Evolutionary conservation across 73 alveolate genomes (phyloP).

Genomic region (Uronychia binucleata): DNA sequence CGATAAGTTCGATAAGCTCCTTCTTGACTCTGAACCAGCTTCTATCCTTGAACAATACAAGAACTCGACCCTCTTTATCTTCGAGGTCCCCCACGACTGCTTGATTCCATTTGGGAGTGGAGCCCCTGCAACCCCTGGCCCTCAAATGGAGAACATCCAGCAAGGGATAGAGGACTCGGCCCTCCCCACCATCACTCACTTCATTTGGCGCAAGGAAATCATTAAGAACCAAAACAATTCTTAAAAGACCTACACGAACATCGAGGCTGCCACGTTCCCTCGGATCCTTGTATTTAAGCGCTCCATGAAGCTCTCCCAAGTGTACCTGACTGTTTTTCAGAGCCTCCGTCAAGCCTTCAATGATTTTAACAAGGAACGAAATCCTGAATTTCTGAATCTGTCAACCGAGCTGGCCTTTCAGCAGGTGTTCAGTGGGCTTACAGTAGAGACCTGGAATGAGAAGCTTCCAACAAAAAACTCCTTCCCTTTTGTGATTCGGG

Average conservation of each 20-base stretch:
- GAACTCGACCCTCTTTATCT: background rate
- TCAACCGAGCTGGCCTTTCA: background rate
- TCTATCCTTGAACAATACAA: background rate
- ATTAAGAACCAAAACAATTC: background rate
- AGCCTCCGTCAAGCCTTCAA: background rate
- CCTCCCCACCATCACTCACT: background rate
- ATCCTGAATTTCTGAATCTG: background rate
- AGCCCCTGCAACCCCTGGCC: background rate
- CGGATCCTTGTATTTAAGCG: background rate
- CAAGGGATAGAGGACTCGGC: background rate
- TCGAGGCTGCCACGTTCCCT: background rate
- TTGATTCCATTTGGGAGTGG: background rate
- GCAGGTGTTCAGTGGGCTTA: background rate
- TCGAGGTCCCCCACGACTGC: background rate
- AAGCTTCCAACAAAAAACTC: background rate
- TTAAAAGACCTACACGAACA: background rate
- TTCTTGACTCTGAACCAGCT: background rate
- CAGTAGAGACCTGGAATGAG: background rate
- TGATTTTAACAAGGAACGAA: background rate
- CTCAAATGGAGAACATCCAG: background rate
- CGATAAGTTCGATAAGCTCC: slow-evolving; percentile 18
- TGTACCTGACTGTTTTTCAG: background rate
- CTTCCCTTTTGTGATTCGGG: background rate
- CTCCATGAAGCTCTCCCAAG: background rate
- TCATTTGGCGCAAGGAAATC: background rate